Evolutionary conservation across 768 basidiomycete species (phyloP).

Genomic region (Strobilomyces dryophilus): DNA sequence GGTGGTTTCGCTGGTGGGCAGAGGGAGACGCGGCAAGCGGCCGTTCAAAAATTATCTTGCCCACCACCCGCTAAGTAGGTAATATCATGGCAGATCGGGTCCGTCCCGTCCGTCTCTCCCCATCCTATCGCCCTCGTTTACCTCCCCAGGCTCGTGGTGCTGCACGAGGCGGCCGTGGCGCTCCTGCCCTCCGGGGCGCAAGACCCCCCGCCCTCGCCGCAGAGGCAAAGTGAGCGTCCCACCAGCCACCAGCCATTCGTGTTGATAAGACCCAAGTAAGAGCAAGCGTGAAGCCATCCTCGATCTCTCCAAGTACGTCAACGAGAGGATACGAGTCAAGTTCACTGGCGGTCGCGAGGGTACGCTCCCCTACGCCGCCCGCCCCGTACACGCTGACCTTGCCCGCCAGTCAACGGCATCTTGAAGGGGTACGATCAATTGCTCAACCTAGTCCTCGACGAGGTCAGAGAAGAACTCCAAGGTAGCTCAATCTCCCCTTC

Average conservation of each 20-base stretch:
- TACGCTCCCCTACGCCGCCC: conserved; percentile 25
- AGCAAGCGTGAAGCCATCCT: conserved; percentile 88
- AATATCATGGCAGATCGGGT: conserved; percentile 33
- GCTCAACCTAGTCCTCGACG: conserved; percentile 94
- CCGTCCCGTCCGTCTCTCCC: conserved; percentile 14
- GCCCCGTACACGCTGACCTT: background rate
- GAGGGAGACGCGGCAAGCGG: conserved; percentile 34
- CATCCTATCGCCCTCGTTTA: background rate
- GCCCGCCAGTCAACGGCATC: conserved; percentile 71
- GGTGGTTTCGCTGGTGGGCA: conserved; percentile 13
- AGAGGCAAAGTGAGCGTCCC: conserved; percentile 27
- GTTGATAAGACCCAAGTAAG: conserved; percentile 33
- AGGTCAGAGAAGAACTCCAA: conserved; percentile 80
- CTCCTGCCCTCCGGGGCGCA: conserved; percentile 28
- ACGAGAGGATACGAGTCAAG: conserved; percentile 90
- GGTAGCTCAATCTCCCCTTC: conserved; percentile 39
- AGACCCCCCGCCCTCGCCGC: conserved; percentile 11
- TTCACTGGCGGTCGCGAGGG: conserved; percentile 99
- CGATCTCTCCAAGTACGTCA: conserved; percentile 90
- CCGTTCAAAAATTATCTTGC: conserved; percentile 29
- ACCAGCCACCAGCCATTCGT: conserved; percentile 9
- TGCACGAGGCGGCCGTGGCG: conserved; percentile 43
- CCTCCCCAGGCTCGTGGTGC: conserved; percentile 55
- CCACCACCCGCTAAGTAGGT: conserved; percentile 10
- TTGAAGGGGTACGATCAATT: conserved; percentile 97